Evolutionary conservation across 2,329 filamentous ascomycete genomes (phyloP), one percentile per base, ranked within the genome.

Genomic region (Orbilia javanica): DNA sequence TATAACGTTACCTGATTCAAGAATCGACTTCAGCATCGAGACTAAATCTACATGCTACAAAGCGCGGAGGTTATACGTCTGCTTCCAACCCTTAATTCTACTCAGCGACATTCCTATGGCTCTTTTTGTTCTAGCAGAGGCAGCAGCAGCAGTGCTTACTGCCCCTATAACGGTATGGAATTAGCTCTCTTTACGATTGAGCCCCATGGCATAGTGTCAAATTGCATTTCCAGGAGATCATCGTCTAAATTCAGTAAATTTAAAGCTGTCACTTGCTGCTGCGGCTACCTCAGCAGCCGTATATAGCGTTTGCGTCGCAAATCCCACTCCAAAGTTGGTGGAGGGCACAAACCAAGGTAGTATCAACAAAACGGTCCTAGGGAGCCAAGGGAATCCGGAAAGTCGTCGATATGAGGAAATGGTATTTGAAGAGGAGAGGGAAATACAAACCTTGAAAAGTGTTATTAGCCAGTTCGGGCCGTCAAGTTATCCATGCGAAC

Each of bases 351-450:
- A 22, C 31, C 42, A 44, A 44, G 8, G 8, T 13, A n/a, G 2
- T 11, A 57, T 36, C 1, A 20, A 3, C 5, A 11, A 36, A 7
- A 15, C 18, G 7, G 25, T 29, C 18, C 1, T 18, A 13, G 25
- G 11, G 18, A 57, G 39, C 4, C n/a, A 57, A 10, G n/a, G 39
- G 10, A 22, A 22, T 4, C 2, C 22, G 13, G 52, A 57, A 36
- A 57, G 22, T 5, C 52, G n/a, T 11, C 52, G 29, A 5, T 27
- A 57, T 6, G 52, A 57, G 3, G 52, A 57, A 15, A 57, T 57
- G 52, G 52, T 57, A n/a, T 57, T 36, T 27, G 31, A 57, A 6
- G 52, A 57, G 15, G 52, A 57, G 29, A 57, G 22, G n/a, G 52
- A 57, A 15, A 57, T 57, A 36, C 52, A 57, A 18, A 57, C 52